Evolutionary conservation across 1,284 basidiomycete genomes (phyloP), one percentile per base, ranked within the genome.

Genomic region (Trichosporon sp.): DNA sequence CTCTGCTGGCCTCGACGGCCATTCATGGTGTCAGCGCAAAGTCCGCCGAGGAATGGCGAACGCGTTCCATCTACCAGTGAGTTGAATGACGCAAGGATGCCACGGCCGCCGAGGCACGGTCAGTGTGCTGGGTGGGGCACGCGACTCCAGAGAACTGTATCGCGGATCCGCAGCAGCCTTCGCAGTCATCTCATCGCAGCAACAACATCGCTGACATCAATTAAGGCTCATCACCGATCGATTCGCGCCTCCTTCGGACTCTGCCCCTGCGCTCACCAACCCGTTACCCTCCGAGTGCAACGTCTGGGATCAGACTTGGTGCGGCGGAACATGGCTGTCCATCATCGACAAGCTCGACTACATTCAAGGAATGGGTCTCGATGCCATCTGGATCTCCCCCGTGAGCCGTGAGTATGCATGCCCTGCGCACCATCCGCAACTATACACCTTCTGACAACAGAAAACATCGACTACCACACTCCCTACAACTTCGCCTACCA

Each of bases 251-350:
- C 88, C 76, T 6, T 80, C 85, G 0, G 87, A 86, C 47, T 84
- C 87, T 0, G 85, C 88, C 70, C 82, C 84, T 9, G 86, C 84
- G 56, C 74, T 79, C 29, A 85, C 86, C 75, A 82, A 88, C 73
- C 85, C 87, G 3, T 31, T 81, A 15, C 79, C 80, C 2, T 56
- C 66, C 23, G 73, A 65, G 13, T 80, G 78, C 64, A 74, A 80
- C 64, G 73, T 74, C 6, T 65, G 42, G 25, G 63, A 69, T 7
- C 78, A 78, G 65, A 81, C 78, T 65, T 91, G 88, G 86, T 92
- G 91, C 73, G 90, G 91, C 25, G 91, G 91, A 4, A 91, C 88
- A 12, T 93, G 90, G 90, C 87, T 88, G 67, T 89, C 89, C 2
- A 88, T 91, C 75, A 87, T 86, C 67, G 85, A 87, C 74, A 91